phyloP scores from a whole-genome alignment of 352 stramenopile genomes.

The Pythium sukuiense region DNA sequence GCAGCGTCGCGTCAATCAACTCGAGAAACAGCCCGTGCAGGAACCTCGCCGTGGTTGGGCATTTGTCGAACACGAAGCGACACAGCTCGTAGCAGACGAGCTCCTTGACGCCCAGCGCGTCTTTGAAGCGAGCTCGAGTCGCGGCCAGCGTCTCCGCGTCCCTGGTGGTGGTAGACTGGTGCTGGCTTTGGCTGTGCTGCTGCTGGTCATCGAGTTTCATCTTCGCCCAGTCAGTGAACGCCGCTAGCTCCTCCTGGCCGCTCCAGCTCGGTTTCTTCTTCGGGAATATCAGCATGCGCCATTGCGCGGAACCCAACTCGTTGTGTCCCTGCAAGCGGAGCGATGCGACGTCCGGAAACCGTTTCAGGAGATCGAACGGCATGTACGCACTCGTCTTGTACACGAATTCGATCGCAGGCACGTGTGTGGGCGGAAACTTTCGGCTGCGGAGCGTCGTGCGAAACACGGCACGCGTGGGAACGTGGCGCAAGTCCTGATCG shows the following conservation, averaged over 20 bases:
- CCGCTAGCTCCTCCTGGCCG: constrained; percentile 31
- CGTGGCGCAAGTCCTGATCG: constrained; percentile 8
- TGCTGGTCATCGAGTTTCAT: constrained; percentile 13
- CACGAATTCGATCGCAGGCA: constrained; percentile 35
- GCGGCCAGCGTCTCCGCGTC: constrained; percentile 1
- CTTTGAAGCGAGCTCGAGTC: constrained; percentile 21
- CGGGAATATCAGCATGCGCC: constrained; percentile 46
- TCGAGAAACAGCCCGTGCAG: constrained; percentile 49
- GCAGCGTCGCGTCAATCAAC: constrained; percentile 30
- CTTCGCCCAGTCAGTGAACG: constrained; percentile 36
- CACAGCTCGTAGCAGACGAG: constrained; percentile 45
- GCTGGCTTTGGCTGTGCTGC: neutral
- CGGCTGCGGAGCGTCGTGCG: constrained; percentile 39
- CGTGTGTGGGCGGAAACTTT: constrained; percentile 41
- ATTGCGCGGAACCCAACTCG: constrained; percentile 24
- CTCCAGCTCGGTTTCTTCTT: constrained; percentile 31
- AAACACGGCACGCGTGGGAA: constrained; percentile 30
- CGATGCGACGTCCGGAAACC: constrained; percentile 25
- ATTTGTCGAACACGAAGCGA: constrained; percentile 57
- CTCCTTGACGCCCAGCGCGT: constrained; percentile 33
- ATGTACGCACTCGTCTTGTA: constrained; percentile 31
- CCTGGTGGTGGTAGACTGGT: neutral
- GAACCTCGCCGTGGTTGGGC: constrained; percentile 51
- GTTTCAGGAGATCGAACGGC: constrained; percentile 31
- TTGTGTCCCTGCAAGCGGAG: constrained; percentile 24